A percentile compares a stretch with the other conserved stretches of the same genome.
Evolutionary conservation across 345 rosid species (phyloP).

Genomic region (Atalantia buxifolia): DNA sequence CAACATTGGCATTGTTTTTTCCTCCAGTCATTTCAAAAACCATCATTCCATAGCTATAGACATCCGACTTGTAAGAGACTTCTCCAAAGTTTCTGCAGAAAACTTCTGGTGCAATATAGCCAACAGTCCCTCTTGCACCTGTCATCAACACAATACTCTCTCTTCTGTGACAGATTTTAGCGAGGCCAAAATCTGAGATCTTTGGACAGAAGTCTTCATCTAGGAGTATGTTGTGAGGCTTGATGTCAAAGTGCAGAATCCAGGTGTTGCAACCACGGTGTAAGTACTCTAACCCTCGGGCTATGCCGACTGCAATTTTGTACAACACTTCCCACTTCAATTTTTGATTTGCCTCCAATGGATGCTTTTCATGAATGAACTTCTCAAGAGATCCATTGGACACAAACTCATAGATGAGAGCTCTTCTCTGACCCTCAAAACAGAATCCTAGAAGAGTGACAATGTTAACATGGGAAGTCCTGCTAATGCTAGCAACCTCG

Average conservation of each 20-base stretch:
- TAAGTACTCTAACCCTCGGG: constrained; percentile 3
- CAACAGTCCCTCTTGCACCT: neutral
- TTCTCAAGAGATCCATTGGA: constrained; percentile 1
- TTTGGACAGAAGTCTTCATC: neutral
- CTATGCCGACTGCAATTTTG: neutral
- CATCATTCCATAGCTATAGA: neutral
- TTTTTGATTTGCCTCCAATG: neutral
- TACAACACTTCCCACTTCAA: neutral
- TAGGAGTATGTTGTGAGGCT: neutral
- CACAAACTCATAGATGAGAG: constrained; percentile 3
- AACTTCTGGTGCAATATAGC: neutral
- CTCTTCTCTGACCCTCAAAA: too few relatives aligned
- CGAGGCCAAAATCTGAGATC: too few relatives aligned
- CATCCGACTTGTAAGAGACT: neutral
- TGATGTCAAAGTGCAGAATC: constrained; percentile 3
- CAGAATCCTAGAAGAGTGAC: too few relatives aligned
- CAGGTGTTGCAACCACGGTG: neutral
- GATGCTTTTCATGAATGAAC: neutral
- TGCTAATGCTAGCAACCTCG: too few relatives aligned
- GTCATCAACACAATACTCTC: neutral
- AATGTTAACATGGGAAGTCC: too few relatives aligned
- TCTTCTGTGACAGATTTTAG: neutral
- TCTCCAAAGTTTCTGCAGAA: neutral
- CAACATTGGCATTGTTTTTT: neutral
- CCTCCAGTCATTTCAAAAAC: neutral